Evolutionary conservation across 2,329 filamentous ascomycete genomes (phyloP).

Genomic region (Cytospora schulzeri): DNA sequence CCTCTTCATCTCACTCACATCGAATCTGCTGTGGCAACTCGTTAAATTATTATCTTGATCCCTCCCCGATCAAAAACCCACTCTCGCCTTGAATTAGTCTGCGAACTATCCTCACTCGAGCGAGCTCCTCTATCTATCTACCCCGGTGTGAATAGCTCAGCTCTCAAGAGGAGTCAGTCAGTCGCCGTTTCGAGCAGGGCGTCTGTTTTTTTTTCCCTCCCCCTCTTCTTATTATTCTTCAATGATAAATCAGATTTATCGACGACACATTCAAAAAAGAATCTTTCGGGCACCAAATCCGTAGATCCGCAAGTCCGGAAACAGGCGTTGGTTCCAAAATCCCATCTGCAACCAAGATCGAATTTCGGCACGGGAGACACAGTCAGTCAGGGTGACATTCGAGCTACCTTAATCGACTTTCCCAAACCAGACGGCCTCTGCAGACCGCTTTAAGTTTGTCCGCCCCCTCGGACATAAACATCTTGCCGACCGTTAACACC

Average conservation of each 20-base stretch:
- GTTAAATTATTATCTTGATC: not conserved
- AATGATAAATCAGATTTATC: not conserved
- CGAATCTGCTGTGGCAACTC: not conserved
- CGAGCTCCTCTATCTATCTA: not conserved
- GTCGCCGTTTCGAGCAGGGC: not conserved
- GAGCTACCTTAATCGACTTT: conserved; percentile 16
- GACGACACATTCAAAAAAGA: not conserved
- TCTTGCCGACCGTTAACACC: conserved; percentile 38
- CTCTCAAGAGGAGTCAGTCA: not conserved
- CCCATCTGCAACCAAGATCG: not conserved
- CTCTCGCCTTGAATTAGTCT: not conserved
- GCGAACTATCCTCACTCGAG: not conserved
- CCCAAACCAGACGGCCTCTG: conserved; percentile 14
- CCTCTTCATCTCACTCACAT: not conserved
- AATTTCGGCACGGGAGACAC: not conserved
- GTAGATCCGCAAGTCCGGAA: conserved; percentile 8
- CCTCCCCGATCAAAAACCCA: not conserved
- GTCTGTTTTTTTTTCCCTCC: too few relatives aligned
- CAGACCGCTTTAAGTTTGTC: conserved; percentile 20
- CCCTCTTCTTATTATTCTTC: too few relatives aligned
- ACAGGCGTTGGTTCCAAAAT: not conserved
- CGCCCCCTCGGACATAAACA: conserved; percentile 42
- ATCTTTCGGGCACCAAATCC: not conserved
- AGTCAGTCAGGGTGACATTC: conserved; percentile 14
- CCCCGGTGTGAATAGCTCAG: not conserved